These are phyloP conservation scores for Madurella fahalii DNA, from an alignment of 2,329 filamentous ascomycete species.

Conservation along the genomic window DNA sequence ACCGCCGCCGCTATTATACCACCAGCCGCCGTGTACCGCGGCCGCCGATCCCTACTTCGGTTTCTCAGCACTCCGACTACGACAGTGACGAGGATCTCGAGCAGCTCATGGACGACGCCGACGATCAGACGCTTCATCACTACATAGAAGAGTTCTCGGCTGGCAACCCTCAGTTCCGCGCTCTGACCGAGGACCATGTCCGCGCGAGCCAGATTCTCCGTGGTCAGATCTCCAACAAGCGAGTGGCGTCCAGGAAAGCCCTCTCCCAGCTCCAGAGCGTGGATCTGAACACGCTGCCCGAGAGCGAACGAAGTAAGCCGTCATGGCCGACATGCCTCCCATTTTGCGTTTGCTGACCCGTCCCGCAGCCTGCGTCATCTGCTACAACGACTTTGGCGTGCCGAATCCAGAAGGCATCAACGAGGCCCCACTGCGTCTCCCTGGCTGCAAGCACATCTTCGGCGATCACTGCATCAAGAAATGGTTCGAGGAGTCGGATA, in stretches of 20 bases:
- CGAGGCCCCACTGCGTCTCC: constrained; percentile 55
- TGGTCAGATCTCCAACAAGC: constrained; percentile 40
- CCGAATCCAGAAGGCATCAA: constrained; percentile 54
- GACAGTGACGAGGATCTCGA: constrained; percentile 28
- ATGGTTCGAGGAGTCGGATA: constrained; percentile 60
- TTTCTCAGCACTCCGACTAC: constrained; percentile 10
- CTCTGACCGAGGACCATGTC: constrained; percentile 32
- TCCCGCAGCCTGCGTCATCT: constrained; percentile 55
- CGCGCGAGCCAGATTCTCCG: constrained; percentile 45
- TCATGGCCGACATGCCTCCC: constrained; percentile 5
- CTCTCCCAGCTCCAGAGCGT: constrained; percentile 46
- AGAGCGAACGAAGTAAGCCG: constrained; percentile 46
- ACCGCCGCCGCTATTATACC: constrained; percentile 4
- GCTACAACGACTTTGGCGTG: constrained; percentile 59
- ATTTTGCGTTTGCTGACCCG: constrained; percentile 8
- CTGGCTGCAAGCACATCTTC: constrained; percentile 61
- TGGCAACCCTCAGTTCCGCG: constrained; percentile 4
- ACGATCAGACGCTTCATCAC: constrained; percentile 21
- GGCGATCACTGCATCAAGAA: constrained; percentile 62
- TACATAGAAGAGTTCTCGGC: constrained; percentile 17
- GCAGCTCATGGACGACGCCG: constrained; percentile 15
- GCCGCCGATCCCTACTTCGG: not conserved
- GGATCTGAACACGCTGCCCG: constrained; percentile 40
- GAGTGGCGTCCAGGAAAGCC: constrained; percentile 46
- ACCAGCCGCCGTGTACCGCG: not conserved